phyloP scores from a whole-genome alignment of 345 rosid species.

The Citrus cavaleriei region DNA sequence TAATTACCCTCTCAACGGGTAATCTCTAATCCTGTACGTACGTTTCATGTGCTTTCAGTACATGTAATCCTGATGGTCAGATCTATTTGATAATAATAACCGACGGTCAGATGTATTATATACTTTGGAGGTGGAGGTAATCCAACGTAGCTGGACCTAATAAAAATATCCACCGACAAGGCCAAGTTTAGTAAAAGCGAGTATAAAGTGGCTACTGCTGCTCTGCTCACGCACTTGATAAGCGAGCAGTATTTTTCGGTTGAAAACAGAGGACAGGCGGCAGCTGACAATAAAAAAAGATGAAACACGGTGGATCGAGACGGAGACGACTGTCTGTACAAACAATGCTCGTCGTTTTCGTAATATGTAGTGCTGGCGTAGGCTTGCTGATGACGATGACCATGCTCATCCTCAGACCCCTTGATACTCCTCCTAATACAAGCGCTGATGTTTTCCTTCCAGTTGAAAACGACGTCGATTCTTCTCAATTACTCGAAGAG shows the following conservation, averaged over 20 bases:
- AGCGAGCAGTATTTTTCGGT: background rate
- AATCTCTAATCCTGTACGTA: too few species aligned
- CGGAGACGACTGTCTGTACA: conserved; percentile 44
- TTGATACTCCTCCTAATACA: conserved; percentile 43
- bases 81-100: too few species aligned
- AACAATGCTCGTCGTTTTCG: conserved; percentile 32
- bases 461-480: background rate
- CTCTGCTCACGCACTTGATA: too few species aligned
- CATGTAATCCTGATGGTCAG: too few species aligned
- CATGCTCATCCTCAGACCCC: conserved; percentile 43
- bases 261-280: background rate
- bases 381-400: conserved; percentile 35
- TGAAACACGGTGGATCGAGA: conserved; percentile 30
- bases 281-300: background rate
- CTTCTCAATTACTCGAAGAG: background rate
- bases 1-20: too few species aligned
- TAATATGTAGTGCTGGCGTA: conserved; percentile 33
- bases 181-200: too few species aligned
- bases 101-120: too few species aligned
- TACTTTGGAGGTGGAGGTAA: too few species aligned
- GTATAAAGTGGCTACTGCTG: too few species aligned
- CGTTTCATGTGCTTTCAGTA: too few species aligned
- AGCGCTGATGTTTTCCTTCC: conserved; percentile 2
- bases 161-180: background rate
- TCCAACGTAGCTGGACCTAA: too few species aligned